Evolutionary conservation across 2,329 filamentous ascomycete species (phyloP).

Genomic region (Cladosporium velox): DNA sequence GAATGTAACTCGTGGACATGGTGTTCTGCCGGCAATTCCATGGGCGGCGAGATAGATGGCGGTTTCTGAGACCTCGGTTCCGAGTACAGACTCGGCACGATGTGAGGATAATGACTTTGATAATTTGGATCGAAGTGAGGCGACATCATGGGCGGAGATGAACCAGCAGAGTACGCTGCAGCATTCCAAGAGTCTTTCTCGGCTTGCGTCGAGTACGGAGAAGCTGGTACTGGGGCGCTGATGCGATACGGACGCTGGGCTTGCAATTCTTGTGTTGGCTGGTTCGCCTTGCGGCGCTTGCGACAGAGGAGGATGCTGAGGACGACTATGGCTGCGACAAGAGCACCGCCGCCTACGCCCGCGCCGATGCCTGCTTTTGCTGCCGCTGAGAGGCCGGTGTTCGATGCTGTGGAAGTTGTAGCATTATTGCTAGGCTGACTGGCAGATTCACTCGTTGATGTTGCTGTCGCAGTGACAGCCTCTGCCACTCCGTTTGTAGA

Average conservation of each 20-base stretch:
- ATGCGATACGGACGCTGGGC: slow-evolving; percentile 11
- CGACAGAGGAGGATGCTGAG: slow-evolving; percentile 24
- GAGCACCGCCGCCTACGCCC: slow-evolving; percentile 26
- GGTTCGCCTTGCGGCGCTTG: slow-evolving; percentile 22
- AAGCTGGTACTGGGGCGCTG: slow-evolving; percentile 23
- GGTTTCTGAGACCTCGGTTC: slow-evolving; percentile 3
- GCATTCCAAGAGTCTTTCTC: slow-evolving; percentile 5
- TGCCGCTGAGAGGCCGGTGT: slow-evolving; percentile 26
- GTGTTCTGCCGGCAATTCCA: slow-evolving; percentile 19
- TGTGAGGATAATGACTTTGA: slow-evolving; percentile 13
- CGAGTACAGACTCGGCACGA: slow-evolving; percentile 12
- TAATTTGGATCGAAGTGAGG: slow-evolving; percentile 18
- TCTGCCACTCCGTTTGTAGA: slow-evolving; percentile 25
- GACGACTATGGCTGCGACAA: slow-evolving; percentile 25
- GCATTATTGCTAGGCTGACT: slow-evolving; percentile 2
- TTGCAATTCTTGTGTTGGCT: slow-evolving; percentile 3
- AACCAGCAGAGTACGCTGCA: background rate
- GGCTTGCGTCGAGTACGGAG: slow-evolving; percentile 19
- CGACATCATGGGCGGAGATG: slow-evolving; percentile 18
- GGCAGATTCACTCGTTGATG: slow-evolving; percentile 8
- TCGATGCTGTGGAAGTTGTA: background rate
- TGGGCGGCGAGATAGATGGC: slow-evolving; percentile 2
- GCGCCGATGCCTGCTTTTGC: slow-evolving; percentile 31
- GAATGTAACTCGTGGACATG: slow-evolving; percentile 21
- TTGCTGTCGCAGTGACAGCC: background rate